phyloP scores from a whole-genome alignment of 139 green algal genomes.

The Chlamydomonas sphaeroides region DNA sequence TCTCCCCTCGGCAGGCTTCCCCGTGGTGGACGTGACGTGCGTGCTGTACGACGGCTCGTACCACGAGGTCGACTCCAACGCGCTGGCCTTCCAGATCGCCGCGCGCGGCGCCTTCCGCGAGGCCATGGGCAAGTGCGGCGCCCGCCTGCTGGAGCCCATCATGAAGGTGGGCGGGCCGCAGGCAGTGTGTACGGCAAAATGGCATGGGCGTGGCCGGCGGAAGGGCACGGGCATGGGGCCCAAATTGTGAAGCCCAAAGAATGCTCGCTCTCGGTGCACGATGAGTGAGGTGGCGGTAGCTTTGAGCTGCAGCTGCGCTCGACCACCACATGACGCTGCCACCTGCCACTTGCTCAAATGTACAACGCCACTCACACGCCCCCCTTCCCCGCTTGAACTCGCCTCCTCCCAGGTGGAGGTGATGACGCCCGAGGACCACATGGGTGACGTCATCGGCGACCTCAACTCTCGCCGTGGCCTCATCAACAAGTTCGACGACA shows the following conservation, averaged over 20 bases:
- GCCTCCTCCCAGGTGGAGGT: conserved; percentile 86
- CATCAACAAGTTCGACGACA: conserved; percentile 92
- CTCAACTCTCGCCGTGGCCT: conserved; percentile 96
- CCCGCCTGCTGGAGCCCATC: conserved; percentile 95
- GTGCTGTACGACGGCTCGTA: conserved; percentile 94
- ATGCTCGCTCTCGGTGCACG: too few species aligned
- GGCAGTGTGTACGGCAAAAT: too few species aligned
- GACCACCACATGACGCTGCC: too few species aligned
- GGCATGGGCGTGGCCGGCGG: too few species aligned
- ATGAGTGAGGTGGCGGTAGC: too few species aligned
- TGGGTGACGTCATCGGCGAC: conserved; percentile 98
- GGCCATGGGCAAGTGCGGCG: conserved; percentile 92
- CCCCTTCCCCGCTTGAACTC: not conserved
- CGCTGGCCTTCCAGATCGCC: conserved; percentile 98
- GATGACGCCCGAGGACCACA: conserved; percentile 94
- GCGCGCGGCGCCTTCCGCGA: conserved; percentile 87
- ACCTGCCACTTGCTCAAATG: too few species aligned
- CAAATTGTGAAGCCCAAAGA: too few species aligned
- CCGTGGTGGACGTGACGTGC: conserved; percentile 92
- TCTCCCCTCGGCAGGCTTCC: conserved; percentile 90
- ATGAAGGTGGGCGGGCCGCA: conserved; percentile 81
- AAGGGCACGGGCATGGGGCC: too few species aligned
- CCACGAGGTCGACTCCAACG: conserved; percentile 98
- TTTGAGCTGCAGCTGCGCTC: too few species aligned
- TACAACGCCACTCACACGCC: not conserved